A percentile compares a stretch with the other conserved stretches of the same genome.
These are phyloP conservation scores for Hippophae gyantsensis DNA, from an alignment of 306 rosid species.

Conservation along the genomic window DNA sequence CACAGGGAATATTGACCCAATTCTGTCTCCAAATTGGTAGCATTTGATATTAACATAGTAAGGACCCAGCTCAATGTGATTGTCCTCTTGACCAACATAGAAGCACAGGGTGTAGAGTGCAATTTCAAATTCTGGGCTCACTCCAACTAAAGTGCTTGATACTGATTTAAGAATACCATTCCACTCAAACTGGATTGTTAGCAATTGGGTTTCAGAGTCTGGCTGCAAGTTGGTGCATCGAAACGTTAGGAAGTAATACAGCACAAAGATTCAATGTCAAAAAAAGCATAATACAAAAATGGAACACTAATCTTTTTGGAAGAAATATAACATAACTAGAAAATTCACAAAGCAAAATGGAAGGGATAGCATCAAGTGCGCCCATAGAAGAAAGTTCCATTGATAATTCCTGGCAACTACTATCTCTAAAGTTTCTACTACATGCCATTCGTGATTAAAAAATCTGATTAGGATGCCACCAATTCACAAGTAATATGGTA, in stretches of 20 bases:
- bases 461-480: too few species aligned
- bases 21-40: conserved; percentile 50
- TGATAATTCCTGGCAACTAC: neutral
- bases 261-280: conserved; percentile 8
- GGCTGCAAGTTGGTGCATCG: conserved; percentile 53
- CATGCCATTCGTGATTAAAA: too few species aligned
- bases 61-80: conserved; percentile 76
- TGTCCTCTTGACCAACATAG: conserved; percentile 67
- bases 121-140: conserved; percentile 95
- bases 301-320: neutral
- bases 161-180: conserved; percentile 81
- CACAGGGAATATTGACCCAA: conserved; percentile 77
- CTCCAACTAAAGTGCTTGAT: conserved; percentile 91
- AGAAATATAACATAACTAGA: neutral
- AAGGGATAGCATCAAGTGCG: neutral
- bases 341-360: neutral
- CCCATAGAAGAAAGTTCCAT: too few species aligned
- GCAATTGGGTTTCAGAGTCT: conserved; percentile 81
- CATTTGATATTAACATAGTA: conserved; percentile 77
- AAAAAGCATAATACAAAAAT: neutral
- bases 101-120: conserved; percentile 82
- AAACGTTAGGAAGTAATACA: conserved; percentile 13
- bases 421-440: too few species aligned
- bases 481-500: too few species aligned
- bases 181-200: conserved; percentile 91